Evolutionary conservation across 495 filamentous ascomycete genomes (phyloP).

Genomic region (Melanomma pulvis-pyrius): DNA sequence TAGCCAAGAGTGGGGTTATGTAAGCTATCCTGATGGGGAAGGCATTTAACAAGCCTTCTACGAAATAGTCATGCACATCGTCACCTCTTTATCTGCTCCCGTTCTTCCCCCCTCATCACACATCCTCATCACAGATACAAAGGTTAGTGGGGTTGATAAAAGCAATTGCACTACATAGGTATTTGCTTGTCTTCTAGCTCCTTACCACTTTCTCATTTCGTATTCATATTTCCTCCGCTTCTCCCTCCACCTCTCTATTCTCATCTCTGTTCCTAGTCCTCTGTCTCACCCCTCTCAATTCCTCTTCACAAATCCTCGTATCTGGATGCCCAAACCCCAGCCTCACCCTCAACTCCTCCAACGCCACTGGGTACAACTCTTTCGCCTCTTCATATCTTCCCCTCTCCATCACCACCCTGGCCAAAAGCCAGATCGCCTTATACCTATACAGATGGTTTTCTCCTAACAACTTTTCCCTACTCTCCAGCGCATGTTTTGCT

Average conservation of each 20-base stretch:
- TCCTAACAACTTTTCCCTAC: conserved; percentile 9
- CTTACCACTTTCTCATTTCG: too few species aligned
- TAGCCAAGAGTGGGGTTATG: not conserved
- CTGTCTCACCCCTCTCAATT: conserved; percentile 8
- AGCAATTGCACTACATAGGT: too few species aligned
- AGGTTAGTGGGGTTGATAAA: too few species aligned
- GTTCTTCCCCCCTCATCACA: too few species aligned
- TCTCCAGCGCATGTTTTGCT: not conserved
- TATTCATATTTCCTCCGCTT: too few species aligned
- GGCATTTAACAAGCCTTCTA: too few species aligned
- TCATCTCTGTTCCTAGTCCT: not conserved
- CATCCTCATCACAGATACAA: too few species aligned
- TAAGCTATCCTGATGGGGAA: not conserved
- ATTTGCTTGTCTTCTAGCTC: too few species aligned
- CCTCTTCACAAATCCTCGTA: not conserved
- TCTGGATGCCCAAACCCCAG: conserved; percentile 12
- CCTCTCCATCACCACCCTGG: conserved; percentile 8
- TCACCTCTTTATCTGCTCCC: too few species aligned
- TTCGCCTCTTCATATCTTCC: conserved; percentile 13
- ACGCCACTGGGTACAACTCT: not conserved
- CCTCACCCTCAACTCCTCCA: conserved; percentile 1
- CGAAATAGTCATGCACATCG: too few species aligned
- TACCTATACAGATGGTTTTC: conserved; percentile 15
- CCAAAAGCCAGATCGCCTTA: conserved; percentile 14
- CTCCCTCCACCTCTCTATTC: too few species aligned